Evolutionary conservation across 176 grass and related monocot species (phyloP).

Genomic region (Aegilops speltoides): DNA sequence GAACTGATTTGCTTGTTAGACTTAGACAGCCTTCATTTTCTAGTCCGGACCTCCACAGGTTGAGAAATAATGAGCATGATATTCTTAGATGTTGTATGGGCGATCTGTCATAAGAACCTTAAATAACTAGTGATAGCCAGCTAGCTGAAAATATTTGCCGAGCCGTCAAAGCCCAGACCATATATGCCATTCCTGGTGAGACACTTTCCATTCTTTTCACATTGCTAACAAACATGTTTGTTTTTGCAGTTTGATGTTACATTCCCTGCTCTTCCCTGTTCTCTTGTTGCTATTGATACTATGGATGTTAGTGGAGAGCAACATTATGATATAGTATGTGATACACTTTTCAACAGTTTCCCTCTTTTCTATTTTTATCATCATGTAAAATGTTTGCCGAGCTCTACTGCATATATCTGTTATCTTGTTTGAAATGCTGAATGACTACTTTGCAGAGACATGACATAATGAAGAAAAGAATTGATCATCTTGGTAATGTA

Average conservation of each 20-base stretch:
- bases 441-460: slow-evolving; percentile 69
- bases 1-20: slow-evolving; percentile 1
- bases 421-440: slow-evolving; percentile 25
- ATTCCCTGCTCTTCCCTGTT: slow-evolving; percentile 89
- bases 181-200: slow-evolving; percentile 6
- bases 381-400: slow-evolving; percentile 28
- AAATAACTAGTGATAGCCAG: background rate
- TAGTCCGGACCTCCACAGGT: background rate
- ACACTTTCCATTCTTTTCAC: slow-evolving; percentile 11
- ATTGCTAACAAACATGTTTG: slow-evolving; percentile 13
- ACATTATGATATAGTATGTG: slow-evolving; percentile 97
- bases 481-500: slow-evolving; percentile 72
- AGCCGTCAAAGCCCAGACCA: background rate
- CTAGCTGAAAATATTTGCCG: slow-evolving; percentile 22
- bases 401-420: slow-evolving; percentile 12
- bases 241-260: slow-evolving; percentile 97
- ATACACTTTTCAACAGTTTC: slow-evolving; percentile 25
- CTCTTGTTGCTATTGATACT: slow-evolving; percentile 94
- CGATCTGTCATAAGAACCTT: background rate
- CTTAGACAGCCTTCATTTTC: background rate
- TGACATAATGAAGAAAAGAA: slow-evolving; percentile 98
- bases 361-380: slow-evolving; percentile 25
- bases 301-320: slow-evolving; percentile 99
- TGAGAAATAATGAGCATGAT: slow-evolving; percentile 10
- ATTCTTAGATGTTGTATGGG: slow-evolving; percentile 3